Evolutionary conservation across 2,329 filamentous ascomycete genomes (phyloP), one percentile per base, ranked within the genome.

Genomic region (Colletotrichum sp.): DNA sequence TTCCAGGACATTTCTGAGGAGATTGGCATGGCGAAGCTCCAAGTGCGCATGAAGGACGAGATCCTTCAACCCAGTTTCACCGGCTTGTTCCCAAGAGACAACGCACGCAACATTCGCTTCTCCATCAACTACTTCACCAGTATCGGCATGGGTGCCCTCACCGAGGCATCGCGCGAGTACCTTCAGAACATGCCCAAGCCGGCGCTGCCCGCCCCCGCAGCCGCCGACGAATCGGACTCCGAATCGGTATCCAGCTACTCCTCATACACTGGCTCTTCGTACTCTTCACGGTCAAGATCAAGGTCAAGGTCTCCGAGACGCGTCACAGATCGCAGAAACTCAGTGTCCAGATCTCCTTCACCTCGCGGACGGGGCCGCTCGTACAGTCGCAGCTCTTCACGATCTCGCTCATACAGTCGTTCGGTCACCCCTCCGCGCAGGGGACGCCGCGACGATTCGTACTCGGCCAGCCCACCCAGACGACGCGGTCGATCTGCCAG

Each of bases 111-210:
- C 85, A 96, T 96, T 52, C 93, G 96, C 70, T 99, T 99, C 89
- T 95, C 96, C 67, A 98, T 99, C 92, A 99, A 99, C 86, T 99
- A 98, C 89, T 99, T 99, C 85, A 99, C 97, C 12, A 97, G 96
- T 81, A 98, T 99, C 81, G 96, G 96, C 75, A 98, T 99, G 95
- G 97, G 97, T 83, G 92, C 92, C 28, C 90, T 99, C 77, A 99
- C 97, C 3, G 97, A 99, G 83, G 95, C 96, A 79, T 98, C 98
- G 95, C 93, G 97, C 84, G 95, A 98, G 81, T 93, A 94, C 82
- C 90, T 99, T 72, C 94, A 96, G 83, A 98, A 96, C 82, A 92
- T 98, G 85, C 96, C 96, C 15, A 97, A 98, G 83, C 96, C 96
- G 4, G 90, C 94, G 2, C 87, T 95, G 28, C 94, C 95, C 7